phyloP scores from a whole-genome alignment of 331 rosid genomes.

The Pyrus hybrid region DNA sequence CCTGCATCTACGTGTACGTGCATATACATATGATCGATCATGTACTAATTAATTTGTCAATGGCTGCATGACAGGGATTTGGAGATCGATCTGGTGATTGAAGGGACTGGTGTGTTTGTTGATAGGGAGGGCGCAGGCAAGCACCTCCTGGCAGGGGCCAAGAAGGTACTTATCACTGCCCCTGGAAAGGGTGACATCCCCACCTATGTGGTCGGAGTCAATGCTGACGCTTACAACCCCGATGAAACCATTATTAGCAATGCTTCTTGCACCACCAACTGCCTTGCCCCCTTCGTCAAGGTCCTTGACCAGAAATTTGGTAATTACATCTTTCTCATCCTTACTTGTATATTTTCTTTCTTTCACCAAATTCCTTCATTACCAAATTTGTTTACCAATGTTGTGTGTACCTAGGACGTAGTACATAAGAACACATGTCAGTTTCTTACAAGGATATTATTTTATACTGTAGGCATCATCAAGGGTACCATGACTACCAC shows the following conservation, averaged over 20 bases:
- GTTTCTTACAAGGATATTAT: too few relatives aligned
- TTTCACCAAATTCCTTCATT: too few relatives aligned
- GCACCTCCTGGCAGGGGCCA: constrained; percentile 89
- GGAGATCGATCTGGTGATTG: constrained; percentile 85
- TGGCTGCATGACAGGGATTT: constrained; percentile 44
- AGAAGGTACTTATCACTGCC: constrained; percentile 94
- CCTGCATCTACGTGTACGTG: too few relatives aligned
- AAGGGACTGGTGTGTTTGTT: constrained; percentile 95
- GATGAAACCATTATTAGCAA: constrained; percentile 85
- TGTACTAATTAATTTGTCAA: too few relatives aligned
- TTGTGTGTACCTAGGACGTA: background rate
- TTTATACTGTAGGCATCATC: constrained; percentile 28
- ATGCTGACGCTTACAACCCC: constrained; percentile 59
- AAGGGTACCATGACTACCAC: constrained; percentile 99
- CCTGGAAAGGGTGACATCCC: constrained; percentile 99
- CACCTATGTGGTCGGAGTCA: constrained; percentile 87
- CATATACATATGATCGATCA: too few relatives aligned
- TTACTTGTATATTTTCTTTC: too few relatives aligned
- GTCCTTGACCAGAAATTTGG: constrained; percentile 93
- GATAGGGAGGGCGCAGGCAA: constrained; percentile 96
- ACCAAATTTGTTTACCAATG: background rate
- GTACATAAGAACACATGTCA: too few relatives aligned
- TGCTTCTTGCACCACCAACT: constrained; percentile 99
- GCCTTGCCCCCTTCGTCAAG: constrained; percentile 98
- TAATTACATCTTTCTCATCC: background rate